phyloP scores from a whole-genome alignment of 1,284 basidiomycete species.

The Leccinum colubrinum region DNA sequence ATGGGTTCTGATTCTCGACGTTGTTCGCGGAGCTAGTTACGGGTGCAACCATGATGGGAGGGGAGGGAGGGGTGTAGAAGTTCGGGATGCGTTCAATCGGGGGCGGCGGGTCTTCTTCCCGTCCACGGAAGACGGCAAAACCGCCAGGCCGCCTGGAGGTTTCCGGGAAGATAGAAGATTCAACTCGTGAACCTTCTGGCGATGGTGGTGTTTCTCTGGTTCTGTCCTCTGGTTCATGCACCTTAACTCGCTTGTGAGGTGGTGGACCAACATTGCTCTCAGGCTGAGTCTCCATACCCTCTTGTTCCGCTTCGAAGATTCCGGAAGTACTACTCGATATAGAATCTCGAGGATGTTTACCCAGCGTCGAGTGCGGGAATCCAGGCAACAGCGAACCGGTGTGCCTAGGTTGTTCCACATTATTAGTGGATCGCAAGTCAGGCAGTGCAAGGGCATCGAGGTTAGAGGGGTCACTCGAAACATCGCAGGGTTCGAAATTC shows the following conservation, averaged over 20 bases:
- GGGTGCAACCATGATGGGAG: slow-evolving; percentile 31
- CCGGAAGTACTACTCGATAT: slow-evolving; percentile 41
- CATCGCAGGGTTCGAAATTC: slow-evolving; percentile 17
- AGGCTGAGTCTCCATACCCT: slow-evolving; percentile 38
- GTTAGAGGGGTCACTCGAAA: slow-evolving; percentile 23
- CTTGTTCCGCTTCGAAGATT: slow-evolving; percentile 40
- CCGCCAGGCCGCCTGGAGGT: slow-evolving; percentile 17
- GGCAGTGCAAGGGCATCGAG: slow-evolving; percentile 14
- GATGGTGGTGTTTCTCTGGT: slow-evolving; percentile 7
- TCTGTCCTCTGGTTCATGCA: slow-evolving; percentile 20
- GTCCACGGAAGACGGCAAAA: slow-evolving; percentile 44
- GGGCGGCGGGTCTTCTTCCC: slow-evolving; percentile 45
- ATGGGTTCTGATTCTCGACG: slow-evolving; percentile 53
- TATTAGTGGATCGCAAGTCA: slow-evolving; percentile 20
- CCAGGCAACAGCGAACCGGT: slow-evolving; percentile 36
- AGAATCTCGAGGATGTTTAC: slow-evolving; percentile 60
- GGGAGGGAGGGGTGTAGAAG: slow-evolving; percentile 43
- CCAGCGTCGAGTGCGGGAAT: slow-evolving; percentile 44
- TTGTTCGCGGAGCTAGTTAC: slow-evolving; percentile 45
- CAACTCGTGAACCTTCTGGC: slow-evolving; percentile 6
- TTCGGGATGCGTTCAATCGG: slow-evolving; percentile 51
- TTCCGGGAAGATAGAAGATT: slow-evolving; percentile 5
- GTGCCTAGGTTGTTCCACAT: slow-evolving; percentile 23
- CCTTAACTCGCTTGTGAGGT: slow-evolving; percentile 51
- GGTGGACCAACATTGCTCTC: slow-evolving; percentile 40